Evolutionary conservation across 2,329 filamentous ascomycete species (phyloP), one percentile per base, ranked within the genome.

Genomic region (Fusarium falciforme): DNA sequence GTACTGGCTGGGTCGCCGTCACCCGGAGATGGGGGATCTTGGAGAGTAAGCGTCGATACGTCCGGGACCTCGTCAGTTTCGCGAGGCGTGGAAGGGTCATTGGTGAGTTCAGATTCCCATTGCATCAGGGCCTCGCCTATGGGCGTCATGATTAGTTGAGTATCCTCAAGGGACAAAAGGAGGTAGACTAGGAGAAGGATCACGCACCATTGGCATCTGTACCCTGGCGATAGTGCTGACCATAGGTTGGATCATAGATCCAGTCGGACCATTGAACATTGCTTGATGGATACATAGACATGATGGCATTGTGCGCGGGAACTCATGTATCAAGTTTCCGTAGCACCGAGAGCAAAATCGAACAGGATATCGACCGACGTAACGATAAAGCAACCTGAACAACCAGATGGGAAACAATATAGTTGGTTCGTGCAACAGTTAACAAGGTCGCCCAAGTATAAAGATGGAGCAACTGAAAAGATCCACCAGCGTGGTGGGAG

Each of bases 221-320:
- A 52, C 80, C 76, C 20, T 76, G 75, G 59, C 78, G 79, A 58
- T 79, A 83, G 55, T 80, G 77, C 64, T 77, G 71, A 16, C 70
- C 42, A 40, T 80, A 74, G 6, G 75, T 67, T 17, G 27, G 25
- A 27, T 77, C 76, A 75, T 74, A 82, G 20, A 70, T 68, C 82
- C 82, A 83, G 5, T 75, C 71, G 31, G 74, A 75, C 77, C 77
- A 79, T 36, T 65, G 64, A 62, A 70, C 63, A 61, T 71, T 69
- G 67, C 66, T 70, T 67, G 75, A 70, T 63, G 70, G 63, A 73
- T 77, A 72, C 77, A 79, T 79, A 63, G 69, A 73, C 77, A 79
- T 79, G 64, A 68, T 79, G 70, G 77, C 77, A 79, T 79, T 67
- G 78, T 79, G 75, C 65, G 75, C 67, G 61, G 64, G 64, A 65